phyloP scores from a whole-genome alignment of 2,329 filamentous ascomycete genomes.

The Hymenoscyphus repandus region DNA sequence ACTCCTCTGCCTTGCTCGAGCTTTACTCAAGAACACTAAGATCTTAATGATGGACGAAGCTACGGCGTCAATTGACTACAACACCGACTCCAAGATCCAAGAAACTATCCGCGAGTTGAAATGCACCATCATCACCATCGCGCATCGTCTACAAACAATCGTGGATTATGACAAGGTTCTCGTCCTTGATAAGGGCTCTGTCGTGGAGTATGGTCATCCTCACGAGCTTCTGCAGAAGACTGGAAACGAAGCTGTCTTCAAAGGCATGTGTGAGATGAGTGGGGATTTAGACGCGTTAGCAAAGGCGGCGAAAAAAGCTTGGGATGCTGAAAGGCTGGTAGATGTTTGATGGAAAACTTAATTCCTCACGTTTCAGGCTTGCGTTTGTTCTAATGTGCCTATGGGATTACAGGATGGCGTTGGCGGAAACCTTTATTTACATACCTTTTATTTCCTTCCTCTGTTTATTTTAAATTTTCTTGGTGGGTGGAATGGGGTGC shows the following conservation, averaged over 20 bases:
- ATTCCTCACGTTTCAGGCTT: neutral
- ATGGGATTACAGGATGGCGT: too few species aligned
- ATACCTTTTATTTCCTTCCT: too few species aligned
- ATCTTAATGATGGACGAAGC: conserved; percentile 99
- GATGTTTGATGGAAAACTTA: conserved; percentile 29
- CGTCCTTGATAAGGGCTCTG: conserved; percentile 81
- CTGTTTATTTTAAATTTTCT: too few species aligned
- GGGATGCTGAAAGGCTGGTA: conserved; percentile 37
- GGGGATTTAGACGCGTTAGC: conserved; percentile 55
- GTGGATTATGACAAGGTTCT: conserved; percentile 98
- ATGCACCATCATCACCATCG: conserved; percentile 94
- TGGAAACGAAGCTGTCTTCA: conserved; percentile 46
- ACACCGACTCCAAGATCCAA: conserved; percentile 92
- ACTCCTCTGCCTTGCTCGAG: conserved; percentile 86
- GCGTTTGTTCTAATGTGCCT: neutral
- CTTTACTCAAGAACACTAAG: conserved; percentile 83
- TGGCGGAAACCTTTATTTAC: too few species aligned
- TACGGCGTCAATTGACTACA: conserved; percentile 95
- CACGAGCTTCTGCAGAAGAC: conserved; percentile 71
- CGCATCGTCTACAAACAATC: conserved; percentile 91
- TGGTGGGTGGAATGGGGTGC: too few species aligned
- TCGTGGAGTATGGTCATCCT: conserved; percentile 88
- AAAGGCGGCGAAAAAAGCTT: conserved; percentile 46
- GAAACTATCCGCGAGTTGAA: conserved; percentile 90
- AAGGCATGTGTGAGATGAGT: conserved; percentile 63